phyloP scores from a whole-genome alignment of 1,284 basidiomycete genomes.

The Ustilago loliicola region DNA sequence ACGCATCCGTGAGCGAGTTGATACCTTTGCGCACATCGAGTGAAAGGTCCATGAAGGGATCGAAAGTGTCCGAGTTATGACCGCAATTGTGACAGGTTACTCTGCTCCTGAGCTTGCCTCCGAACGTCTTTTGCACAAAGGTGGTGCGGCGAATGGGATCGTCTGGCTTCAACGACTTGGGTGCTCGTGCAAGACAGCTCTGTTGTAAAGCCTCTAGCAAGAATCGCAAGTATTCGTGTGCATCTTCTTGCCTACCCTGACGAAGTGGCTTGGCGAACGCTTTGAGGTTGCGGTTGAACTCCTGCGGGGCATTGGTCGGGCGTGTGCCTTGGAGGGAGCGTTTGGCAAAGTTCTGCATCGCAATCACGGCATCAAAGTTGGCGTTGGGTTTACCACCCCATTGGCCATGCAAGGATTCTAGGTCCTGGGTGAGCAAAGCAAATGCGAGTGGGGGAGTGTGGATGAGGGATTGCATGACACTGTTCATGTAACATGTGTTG shows the following conservation, averaged over 20 bases:
- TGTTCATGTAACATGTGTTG: conserved; percentile 98
- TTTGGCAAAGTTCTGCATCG: conserved; percentile 77
- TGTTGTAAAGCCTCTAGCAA: conserved; percentile 91
- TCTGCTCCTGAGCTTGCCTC: conserved; percentile 89
- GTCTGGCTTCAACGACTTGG: conserved; percentile 75
- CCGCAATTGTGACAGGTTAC: conserved; percentile 89
- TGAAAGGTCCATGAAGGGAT: conserved; percentile 90
- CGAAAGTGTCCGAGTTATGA: conserved; percentile 94
- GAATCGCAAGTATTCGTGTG: conserved; percentile 97
- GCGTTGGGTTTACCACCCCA: conserved; percentile 48
- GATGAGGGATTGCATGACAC: conserved; percentile 90
- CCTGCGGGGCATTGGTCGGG: conserved; percentile 48
- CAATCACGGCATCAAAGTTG: conserved; percentile 59
- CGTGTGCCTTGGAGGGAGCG: conserved; percentile 41
- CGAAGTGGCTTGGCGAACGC: conserved; percentile 92
- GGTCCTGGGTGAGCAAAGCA: conserved; percentile 76
- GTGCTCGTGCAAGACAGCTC: conserved; percentile 80
- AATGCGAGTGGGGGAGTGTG: conserved; percentile 91
- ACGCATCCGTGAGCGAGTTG: conserved; percentile 79
- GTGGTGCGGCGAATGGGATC: conserved; percentile 83
- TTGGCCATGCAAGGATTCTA: conserved; percentile 72
- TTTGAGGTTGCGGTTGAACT: conserved; percentile 64
- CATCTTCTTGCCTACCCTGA: conserved; percentile 93
- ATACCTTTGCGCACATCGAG: conserved; percentile 73
- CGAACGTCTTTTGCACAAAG: conserved; percentile 94